Conservation (phyloP, 106 monocot genomes). For the Dendrobium huoshanense region DNA sequence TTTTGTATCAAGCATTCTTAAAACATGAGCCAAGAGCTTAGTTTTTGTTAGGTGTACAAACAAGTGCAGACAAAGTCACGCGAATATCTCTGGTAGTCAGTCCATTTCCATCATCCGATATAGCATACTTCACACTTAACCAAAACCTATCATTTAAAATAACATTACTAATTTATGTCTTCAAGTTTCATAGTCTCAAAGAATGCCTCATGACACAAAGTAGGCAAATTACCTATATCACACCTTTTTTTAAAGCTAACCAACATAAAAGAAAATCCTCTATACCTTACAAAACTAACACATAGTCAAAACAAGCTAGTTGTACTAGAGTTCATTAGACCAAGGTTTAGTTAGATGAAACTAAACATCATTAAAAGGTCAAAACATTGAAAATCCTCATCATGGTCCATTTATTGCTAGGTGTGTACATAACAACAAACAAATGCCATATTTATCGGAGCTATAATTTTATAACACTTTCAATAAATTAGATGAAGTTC, state of each 20-base stretch:
- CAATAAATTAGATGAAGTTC: background rate
- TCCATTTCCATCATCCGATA: slow-evolving; percentile 7
- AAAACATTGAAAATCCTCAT: background rate
- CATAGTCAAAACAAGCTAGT: too few relatives aligned
- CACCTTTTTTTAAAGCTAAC: too few relatives aligned
- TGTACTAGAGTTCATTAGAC: background rate
- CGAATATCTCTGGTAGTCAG: slow-evolving; percentile 22
- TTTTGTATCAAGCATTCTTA: too few relatives aligned
- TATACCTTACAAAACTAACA: too few relatives aligned
- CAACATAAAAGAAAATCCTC: background rate
- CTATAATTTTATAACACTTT: background rate
- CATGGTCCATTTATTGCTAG: background rate
- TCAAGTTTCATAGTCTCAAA: too few relatives aligned
- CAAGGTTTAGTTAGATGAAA: background rate
- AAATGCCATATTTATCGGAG: background rate
- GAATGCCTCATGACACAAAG: too few relatives aligned
- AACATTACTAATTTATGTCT: too few relatives aligned
- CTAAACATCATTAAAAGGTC: background rate
- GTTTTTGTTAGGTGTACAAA: too few relatives aligned
- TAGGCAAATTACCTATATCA: too few relatives aligned
- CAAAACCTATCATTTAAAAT: too few relatives aligned
- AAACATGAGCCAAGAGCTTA: too few relatives aligned
- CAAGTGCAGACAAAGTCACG: background rate
- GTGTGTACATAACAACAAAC: background rate
- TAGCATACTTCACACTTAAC: too few relatives aligned